phyloP scores from a whole-genome alignment of 2,329 filamentous ascomycete species.

The Pseudovirgaria hyperparasitica region DNA sequence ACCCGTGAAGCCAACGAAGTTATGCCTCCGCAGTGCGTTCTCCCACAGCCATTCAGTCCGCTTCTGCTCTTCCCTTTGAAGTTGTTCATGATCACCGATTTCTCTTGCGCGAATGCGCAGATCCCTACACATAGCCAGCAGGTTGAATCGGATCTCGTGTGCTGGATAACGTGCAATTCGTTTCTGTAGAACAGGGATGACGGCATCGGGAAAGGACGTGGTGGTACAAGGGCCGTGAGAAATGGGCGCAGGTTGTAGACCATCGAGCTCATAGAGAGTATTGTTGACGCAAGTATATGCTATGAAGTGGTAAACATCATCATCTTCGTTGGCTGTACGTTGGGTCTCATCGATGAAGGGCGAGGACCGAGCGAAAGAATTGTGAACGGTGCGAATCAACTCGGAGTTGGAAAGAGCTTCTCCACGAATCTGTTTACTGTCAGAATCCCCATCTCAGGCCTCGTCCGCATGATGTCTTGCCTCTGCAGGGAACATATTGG shows the following conservation, averaged over 20 bases:
- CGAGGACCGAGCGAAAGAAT: slow-evolving; percentile 75
- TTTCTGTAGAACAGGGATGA: slow-evolving; percentile 77
- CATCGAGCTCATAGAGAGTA: slow-evolving; percentile 85
- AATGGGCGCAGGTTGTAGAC: slow-evolving; percentile 85
- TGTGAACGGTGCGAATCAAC: slow-evolving; percentile 55
- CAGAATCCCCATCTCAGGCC: background rate
- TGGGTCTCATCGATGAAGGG: slow-evolving; percentile 90
- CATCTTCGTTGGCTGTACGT: slow-evolving; percentile 54
- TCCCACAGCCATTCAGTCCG: slow-evolving; percentile 83
- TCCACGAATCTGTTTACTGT: slow-evolving; percentile 43
- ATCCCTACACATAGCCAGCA: slow-evolving; percentile 85
- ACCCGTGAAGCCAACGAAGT: slow-evolving; percentile 91
- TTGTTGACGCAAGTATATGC: slow-evolving; percentile 64
- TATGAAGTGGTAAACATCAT: slow-evolving; percentile 96
- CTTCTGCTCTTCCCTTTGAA: slow-evolving; percentile 73
- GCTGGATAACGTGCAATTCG: slow-evolving; percentile 75
- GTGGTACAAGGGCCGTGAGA: slow-evolving; percentile 63
- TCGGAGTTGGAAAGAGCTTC: slow-evolving; percentile 58
- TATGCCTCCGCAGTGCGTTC: slow-evolving; percentile 82
- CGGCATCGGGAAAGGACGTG: slow-evolving; percentile 63
- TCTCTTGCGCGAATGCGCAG: slow-evolving; percentile 63
- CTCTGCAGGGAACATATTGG: slow-evolving; percentile 60
- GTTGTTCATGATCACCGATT: slow-evolving; percentile 66
- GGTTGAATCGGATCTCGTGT: slow-evolving; percentile 87
- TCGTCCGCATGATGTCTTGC: no score